Conservation (phyloP, 2,329 filamentous ascomycete genomes). For the Scopulariopsis brevicaulis region DNA sequence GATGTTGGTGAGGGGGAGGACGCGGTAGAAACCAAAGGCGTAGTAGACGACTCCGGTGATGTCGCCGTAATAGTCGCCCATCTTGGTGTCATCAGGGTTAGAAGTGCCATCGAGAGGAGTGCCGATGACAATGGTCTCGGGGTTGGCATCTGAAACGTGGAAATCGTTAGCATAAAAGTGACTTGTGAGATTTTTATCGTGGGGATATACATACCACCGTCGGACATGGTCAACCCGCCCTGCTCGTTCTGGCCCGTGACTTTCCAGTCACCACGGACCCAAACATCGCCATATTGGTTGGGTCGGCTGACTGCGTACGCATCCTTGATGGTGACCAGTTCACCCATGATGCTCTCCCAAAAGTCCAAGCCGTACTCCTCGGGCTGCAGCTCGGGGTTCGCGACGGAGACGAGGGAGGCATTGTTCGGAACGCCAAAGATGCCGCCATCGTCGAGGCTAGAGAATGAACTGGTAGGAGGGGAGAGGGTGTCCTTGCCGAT, state of each 20-base stretch:
- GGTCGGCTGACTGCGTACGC: constrained; percentile 47
- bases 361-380: constrained; percentile 57
- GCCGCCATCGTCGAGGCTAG: constrained; percentile 51
- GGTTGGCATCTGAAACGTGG: constrained; percentile 46
- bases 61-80: constrained; percentile 53
- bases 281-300: constrained; percentile 56
- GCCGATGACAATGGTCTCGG: constrained; percentile 56
- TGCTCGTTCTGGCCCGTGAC: constrained; percentile 50
- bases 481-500: constrained; percentile 44
- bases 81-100: constrained; percentile 46
- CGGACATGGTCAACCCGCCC: constrained; percentile 52
- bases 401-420: constrained; percentile 39
- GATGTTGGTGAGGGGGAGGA: constrained; percentile 51
- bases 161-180: background rate
- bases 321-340: constrained; percentile 51
- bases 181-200: background rate
- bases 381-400: constrained; percentile 51
- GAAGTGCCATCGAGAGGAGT: constrained; percentile 51
- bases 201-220: constrained; percentile 26
- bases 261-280: constrained; percentile 55
- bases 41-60: constrained; percentile 59
- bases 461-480: constrained; percentile 52
- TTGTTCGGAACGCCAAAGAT: constrained; percentile 56
- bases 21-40: constrained; percentile 56
- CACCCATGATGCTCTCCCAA: constrained; percentile 59